Percentiles rank a stretch among this genome's conserved stretches.
phyloP scores from a whole-genome alignment of 495 filamentous ascomycete genomes.

The Daldinia childiae region DNA sequence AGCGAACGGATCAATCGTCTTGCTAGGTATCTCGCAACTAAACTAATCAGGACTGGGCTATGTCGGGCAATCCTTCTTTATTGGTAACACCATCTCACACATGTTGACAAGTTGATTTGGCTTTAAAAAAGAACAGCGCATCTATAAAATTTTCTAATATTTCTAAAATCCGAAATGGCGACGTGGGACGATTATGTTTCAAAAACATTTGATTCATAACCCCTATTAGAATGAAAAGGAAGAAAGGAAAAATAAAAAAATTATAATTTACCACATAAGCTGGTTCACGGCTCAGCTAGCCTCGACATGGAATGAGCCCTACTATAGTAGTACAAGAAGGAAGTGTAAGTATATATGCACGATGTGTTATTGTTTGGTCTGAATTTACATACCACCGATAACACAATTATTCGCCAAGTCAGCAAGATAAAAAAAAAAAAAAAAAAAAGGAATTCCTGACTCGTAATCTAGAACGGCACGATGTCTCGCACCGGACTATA shows the following conservation, averaged over 20 bases:
- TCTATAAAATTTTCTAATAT: background rate
- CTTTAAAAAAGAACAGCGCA: background rate
- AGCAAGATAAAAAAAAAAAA: background rate
- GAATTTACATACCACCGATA: no score
- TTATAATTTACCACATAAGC: background rate
- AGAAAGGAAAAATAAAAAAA: background rate
- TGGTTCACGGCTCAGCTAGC: background rate
- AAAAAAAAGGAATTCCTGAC: background rate
- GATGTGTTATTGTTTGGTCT: background rate
- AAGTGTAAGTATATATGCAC: background rate
- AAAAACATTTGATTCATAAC: background rate
- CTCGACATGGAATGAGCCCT: background rate
- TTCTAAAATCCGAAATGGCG: background rate
- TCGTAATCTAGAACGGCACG: background rate
- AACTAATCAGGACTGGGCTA: background rate
- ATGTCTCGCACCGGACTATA: background rate
- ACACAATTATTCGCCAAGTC: background rate
- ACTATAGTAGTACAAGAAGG: background rate
- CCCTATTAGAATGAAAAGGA: background rate
- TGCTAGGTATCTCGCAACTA: background rate
- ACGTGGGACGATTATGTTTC: background rate
- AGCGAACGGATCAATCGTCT: background rate
- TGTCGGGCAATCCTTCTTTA: conserved; percentile 7
- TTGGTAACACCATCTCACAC: conserved; percentile 3
- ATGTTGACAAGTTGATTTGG: background rate